Evolutionary conservation across 78 protist species (phyloP), one percentile per base, ranked within the genome.

Genomic region (Dictyostelium firmibasis): DNA sequence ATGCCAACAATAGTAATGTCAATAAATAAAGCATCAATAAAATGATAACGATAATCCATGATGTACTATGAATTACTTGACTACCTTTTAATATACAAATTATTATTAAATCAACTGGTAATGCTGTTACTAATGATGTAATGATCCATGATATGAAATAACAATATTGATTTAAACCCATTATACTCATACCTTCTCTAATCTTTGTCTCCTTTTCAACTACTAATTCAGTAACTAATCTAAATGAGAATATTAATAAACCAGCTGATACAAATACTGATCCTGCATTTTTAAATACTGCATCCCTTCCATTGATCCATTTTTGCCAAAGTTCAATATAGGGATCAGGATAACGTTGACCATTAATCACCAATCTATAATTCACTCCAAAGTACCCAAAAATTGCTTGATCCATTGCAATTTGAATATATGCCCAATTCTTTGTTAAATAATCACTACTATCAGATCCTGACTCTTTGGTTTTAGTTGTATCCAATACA

Each of bases 141-240:
- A 78, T 25, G 4, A 79, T 53, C 93, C 93, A 87, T 23, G 76
- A 50, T 7, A 78, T 3, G 31, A 77, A 87, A 41, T 87, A 87
- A 8, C 86, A 53, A 38, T 27, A 44, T 11, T 87, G 86, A 16
- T 78, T 87, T 29, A 87, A 27, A 0, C 93, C 93, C 93, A 87
- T 87, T 79, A 87, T 87, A 62, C 74, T 87, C 93, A 87, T 87
- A 31, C 93, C 93, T 31, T 87, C 93, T 27, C 83, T 36, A n/a
- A 87, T 60, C 13, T 87, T 87, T 0, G 93, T 87, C 67, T 87
- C 93, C 18, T 87, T 87, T 67, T 87, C 93, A 0, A 78, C 43
- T 0, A 87, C 85, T 11, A 87, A 27, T 6, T 87, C 93, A 0
- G 93, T 87, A 1, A 82, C 50, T 2, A 82, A 9, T 4, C 75